Evolutionary conservation across 768 basidiomycete species (phyloP).

Genomic region (Panaeolus papilionaceus): DNA sequence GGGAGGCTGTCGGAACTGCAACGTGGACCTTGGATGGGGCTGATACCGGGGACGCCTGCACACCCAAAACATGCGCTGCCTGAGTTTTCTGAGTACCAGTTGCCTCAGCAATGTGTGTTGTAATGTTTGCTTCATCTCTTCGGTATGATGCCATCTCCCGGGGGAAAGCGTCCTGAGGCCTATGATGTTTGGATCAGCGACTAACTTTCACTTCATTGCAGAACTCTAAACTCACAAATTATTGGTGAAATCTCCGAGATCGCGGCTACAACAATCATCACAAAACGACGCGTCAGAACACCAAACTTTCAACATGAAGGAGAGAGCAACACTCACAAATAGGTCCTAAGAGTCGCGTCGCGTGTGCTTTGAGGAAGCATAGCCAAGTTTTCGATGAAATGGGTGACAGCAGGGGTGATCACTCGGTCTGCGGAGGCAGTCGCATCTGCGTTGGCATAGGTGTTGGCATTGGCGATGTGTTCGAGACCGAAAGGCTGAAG

Average conservation of each 20-base stretch:
- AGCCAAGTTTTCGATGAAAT: background rate
- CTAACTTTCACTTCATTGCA: background rate
- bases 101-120: background rate
- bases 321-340: background rate
- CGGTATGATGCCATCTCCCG: background rate
- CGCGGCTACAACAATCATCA: background rate
- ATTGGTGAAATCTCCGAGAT: background rate
- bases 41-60: background rate
- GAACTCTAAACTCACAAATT: background rate
- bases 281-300: background rate
- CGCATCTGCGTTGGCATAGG: too few species aligned
- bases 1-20: background rate
- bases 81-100: background rate
- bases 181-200: background rate
- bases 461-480: background rate
- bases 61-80: too few species aligned
- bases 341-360: background rate
- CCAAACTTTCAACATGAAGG: background rate
- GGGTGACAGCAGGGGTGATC: background rate
- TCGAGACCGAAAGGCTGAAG: background rate
- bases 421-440: background rate
- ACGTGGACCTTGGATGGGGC: background rate
- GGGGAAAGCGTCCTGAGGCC: slow-evolving; percentile 1
- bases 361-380: background rate
- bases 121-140: background rate